Percentiles rank a stretch among this genome's conserved stretches.
Evolutionary conservation across 2,329 filamentous ascomycete genomes (phyloP).

Genomic region (Sclerotinia trifoliorum): DNA sequence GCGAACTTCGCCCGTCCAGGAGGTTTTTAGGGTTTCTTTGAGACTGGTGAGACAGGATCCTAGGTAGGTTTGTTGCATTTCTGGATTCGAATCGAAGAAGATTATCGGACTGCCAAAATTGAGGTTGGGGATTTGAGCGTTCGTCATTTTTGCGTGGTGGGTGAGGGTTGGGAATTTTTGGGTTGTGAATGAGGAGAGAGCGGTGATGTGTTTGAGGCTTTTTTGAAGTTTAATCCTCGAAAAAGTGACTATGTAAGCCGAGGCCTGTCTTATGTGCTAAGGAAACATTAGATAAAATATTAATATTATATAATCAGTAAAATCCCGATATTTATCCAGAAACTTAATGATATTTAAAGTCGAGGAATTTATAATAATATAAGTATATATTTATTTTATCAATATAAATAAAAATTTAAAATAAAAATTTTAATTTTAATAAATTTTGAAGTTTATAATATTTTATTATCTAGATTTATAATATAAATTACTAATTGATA

Average conservation of each 20-base stretch:
- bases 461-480: too few relatives aligned
- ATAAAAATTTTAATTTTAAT: too few relatives aligned
- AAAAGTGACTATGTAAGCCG: constrained; percentile 6
- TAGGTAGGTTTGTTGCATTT: constrained; percentile 34
- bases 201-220: neutral
- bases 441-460: too few relatives aligned
- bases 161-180: neutral
- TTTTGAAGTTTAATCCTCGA: neutral
- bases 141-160: neutral
- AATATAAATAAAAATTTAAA: too few relatives aligned
- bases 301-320: neutral
- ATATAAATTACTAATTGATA: too few relatives aligned
- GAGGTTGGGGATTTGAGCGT: constrained; percentile 18
- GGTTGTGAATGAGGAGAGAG: neutral
- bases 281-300: neutral
- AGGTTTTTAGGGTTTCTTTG: constrained; percentile 31
- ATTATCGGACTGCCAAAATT: constrained; percentile 32
- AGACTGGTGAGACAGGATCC: constrained; percentile 33
- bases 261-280: neutral
- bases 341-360: too few relatives aligned
- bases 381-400: too few relatives aligned
- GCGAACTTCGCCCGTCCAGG: constrained; percentile 34
- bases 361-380: too few relatives aligned
- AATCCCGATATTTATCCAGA: neutral
- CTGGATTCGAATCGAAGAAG: constrained; percentile 36